Evolutionary conservation across 2,329 filamentous ascomycete genomes (phyloP), one percentile per base, ranked within the genome.

Genomic region (Lithohypha guttulata): DNA sequence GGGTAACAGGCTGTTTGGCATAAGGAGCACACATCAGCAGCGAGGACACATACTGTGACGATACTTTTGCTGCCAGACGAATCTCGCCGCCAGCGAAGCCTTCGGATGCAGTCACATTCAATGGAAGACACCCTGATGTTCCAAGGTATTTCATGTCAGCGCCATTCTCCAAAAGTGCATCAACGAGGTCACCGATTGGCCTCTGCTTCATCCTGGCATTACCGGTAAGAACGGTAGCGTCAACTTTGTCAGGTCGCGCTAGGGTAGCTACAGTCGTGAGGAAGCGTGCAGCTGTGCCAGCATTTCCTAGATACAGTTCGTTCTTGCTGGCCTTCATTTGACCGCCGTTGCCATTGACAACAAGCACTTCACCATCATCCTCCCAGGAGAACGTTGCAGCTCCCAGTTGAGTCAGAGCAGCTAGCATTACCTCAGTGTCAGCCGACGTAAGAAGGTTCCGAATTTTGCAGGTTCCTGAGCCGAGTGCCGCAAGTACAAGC

Each of bases 11-110:
- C 46, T 86, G 79, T 63, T 94, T 95, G 31, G 91, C 91, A 55
- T 96, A 98, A 0, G 91, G 91, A 0, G 91, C 91, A 43, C 86
- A 93, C 84, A 98, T 93, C 36, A 98, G 69, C 47, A 98, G 78
- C 1, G 89, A 95, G 0, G 91, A 96, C 25, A 98, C 91, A 56
- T 96, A 98, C 63, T 98, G 91, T n/a, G 91, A 96, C 6, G 91
- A 98, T 11, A 96, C 82, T 28, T 91, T 96, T 1, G 91, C 91
- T 8, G 87, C 85, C 41, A 98, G 71, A 57, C 93, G 83, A 52
- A 98, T 95, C 19, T 81, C 70, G 25, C 91, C 91, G 40, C 87
- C 89, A 32, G 77, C 75, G 50, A 95, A 81, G 3, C 87, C 89
- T 33, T 79, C 80, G 17, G 82, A 81, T 31, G 91, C 86, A 45